Conservation (phyloP, 176 grass and related monocot genomes). For the Raddia guianensis region DNA sequence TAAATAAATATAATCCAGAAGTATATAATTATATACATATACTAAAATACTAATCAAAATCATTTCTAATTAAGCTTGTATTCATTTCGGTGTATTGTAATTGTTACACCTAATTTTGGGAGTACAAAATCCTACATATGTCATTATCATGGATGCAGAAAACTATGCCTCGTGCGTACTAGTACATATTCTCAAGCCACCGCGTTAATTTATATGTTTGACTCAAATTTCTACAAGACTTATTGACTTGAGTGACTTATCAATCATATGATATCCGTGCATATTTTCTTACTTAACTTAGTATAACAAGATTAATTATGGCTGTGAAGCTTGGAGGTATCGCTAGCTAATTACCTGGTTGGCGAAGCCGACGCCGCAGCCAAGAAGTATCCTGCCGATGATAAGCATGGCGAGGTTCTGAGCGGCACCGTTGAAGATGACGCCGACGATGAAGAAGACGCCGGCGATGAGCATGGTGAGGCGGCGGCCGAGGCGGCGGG, state of each 20-base stretch:
- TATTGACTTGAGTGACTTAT: slow-evolving; percentile 28
- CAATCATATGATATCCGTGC: neutral
- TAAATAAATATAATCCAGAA: too few relatives aligned
- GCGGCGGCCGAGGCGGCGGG: slow-evolving; percentile 70
- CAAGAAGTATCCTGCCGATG: slow-evolving; percentile 79
- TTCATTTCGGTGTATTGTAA: too few relatives aligned
- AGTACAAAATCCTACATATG: too few relatives aligned
- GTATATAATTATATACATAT: too few relatives aligned
- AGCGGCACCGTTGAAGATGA: slow-evolving; percentile 73
- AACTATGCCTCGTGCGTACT: slow-evolving; percentile 11
- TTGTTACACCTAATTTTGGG: too few relatives aligned
- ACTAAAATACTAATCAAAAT: too few relatives aligned
- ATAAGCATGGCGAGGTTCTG: slow-evolving; percentile 89
- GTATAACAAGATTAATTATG: neutral
- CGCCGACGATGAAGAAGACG: slow-evolving; percentile 71
- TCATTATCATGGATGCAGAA: slow-evolving; percentile 27
- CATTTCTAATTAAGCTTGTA: too few relatives aligned
- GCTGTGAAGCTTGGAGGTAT: neutral
- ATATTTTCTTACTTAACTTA: neutral
- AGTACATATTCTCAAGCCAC: slow-evolving; percentile 13
- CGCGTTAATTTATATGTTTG: slow-evolving; percentile 31
- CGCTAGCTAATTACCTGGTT: slow-evolving; percentile 62
- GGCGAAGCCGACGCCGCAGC: slow-evolving; percentile 86
- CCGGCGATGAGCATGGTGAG: slow-evolving; percentile 96
- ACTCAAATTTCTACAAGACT: slow-evolving; percentile 24